Base-by-base conservation (phyloP, 1,284 basidiomycete genomes). In the Trametes sp. region DNA sequence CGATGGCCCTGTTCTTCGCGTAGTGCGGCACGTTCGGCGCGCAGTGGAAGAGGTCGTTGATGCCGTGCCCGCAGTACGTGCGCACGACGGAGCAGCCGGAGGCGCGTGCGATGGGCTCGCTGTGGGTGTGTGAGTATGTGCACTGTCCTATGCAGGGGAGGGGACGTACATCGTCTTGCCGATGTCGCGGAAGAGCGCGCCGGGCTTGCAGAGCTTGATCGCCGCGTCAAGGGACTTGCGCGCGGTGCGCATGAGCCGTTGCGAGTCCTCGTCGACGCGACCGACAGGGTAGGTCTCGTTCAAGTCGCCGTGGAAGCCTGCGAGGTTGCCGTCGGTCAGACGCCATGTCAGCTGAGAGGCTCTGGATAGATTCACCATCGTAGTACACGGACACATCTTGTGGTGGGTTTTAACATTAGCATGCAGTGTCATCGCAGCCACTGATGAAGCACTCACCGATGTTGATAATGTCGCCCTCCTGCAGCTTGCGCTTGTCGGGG, bases 391-490 rank as follows among this genome's bases (percentile, higher is more conserved):
- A 80, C 54, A 91, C 80, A 70, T 91, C 88, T 90, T 57, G 24
- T 50, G 21, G 54, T 41, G 42, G 51, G 28, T 33, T 3, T 28
- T n/a, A 23, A 59, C 69, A 42, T 72, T n/a, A n/a, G n/a, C n/a
- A n/a, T n/a, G n/a, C n/a, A n/a, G n/a, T n/a, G n/a, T n/a, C n/a
- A n/a, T n/a, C n/a, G n/a, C 67, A 54, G 57, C 38, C 35, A 61
- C 54, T 45, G 42, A 65, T 41, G n/a, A 45, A 41, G 14, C 23
- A 41, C 78, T 65, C 71, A 93, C 89, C 97, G 51, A 97, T 87
- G 76, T 98, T 98, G 75, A 98, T 81, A 70, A 98, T 98, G 77
- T 98, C 96, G 28, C 96, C 96, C 69, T 97, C 92, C 70, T 85
- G 83, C 56, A 98, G 78, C 68, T 90, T 93, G 60, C 95, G 83